Evolutionary conservation across 768 basidiomycete genomes (phyloP).

Genomic region (Flagelloscypha sp.): DNA sequence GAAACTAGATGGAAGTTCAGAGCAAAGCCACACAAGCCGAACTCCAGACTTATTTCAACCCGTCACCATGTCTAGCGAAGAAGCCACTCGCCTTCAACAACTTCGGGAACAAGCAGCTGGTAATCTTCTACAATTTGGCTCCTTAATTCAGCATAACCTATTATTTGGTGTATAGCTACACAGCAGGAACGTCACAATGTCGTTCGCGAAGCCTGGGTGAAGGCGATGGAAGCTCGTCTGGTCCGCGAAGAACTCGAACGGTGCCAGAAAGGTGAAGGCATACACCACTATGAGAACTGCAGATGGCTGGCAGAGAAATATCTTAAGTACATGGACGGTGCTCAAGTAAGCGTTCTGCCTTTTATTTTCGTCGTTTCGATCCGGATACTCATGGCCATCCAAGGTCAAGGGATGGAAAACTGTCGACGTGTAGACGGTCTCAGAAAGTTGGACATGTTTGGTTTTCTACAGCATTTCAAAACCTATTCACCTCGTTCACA

Average conservation of each 20-base stretch:
- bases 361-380: too few relatives aligned
- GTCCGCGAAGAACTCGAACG: conserved; percentile 83
- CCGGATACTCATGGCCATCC: too few relatives aligned
- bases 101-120: conserved; percentile 10
- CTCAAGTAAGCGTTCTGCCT: too few relatives aligned
- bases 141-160: not conserved
- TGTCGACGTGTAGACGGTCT: too few relatives aligned
- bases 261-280: conserved; percentile 85
- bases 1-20: too few relatives aligned
- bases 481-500: not conserved
- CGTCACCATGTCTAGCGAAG: too few relatives aligned
- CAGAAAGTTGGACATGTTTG: not conserved
- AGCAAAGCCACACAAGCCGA: too few relatives aligned
- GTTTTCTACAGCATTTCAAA: not conserved
- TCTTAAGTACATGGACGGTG: too few relatives aligned
- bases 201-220: conserved; percentile 90
- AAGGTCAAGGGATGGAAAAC: too few relatives aligned
- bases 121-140: conserved; percentile 1
- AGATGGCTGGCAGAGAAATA: conserved; percentile 82
- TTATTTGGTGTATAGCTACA: conserved; percentile 34
- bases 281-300: conserved; percentile 88
- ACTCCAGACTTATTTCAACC: too few relatives aligned
- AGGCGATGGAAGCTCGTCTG: conserved; percentile 86
- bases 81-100: too few relatives aligned
- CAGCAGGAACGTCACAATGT: conserved; percentile 62